Evolutionary conservation across 169 alveolate species (phyloP).

Genomic region (Neospora caninum): DNA sequence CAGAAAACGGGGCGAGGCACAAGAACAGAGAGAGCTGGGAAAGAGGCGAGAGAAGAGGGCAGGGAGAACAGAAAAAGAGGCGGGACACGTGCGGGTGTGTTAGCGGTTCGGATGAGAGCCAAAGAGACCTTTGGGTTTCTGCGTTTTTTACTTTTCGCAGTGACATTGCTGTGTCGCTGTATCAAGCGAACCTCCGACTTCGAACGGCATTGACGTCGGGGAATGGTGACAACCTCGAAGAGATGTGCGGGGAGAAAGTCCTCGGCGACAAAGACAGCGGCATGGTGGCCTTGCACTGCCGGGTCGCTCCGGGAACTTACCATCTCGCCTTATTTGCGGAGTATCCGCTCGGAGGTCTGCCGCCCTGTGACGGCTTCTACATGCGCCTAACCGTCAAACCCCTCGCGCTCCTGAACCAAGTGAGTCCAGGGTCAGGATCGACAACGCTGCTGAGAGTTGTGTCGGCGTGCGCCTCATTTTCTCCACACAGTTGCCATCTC

Average conservation of each 20-base stretch:
- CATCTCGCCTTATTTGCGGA: constrained; percentile 25
- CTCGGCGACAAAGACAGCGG: not conserved
- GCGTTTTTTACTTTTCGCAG: not conserved
- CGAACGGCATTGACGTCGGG: not conserved
- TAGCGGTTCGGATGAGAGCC: too few species aligned
- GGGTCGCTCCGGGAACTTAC: constrained; percentile 37
- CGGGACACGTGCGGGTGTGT: too few species aligned
- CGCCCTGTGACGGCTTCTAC: constrained; percentile 68
- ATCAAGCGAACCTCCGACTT: not conserved
- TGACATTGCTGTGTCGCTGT: not conserved
- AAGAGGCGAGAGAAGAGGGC: too few species aligned
- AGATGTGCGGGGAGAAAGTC: not conserved
- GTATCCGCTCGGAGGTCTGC: constrained; percentile 65
- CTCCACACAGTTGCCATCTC: not conserved
- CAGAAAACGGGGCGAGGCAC: too few species aligned
- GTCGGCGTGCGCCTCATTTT: too few species aligned
- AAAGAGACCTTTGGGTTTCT: too few species aligned
- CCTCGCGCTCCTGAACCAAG: constrained; percentile 41
- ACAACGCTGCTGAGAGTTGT: too few species aligned
- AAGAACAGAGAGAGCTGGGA: too few species aligned
- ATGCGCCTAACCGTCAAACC: constrained; percentile 51
- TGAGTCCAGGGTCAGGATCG: not conserved
- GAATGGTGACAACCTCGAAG: not conserved
- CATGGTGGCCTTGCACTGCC: not conserved
- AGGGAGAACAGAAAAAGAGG: too few species aligned